Evolutionary conservation across 306 rosid species (phyloP).

Genomic region (Gastrolobium villosum): DNA sequence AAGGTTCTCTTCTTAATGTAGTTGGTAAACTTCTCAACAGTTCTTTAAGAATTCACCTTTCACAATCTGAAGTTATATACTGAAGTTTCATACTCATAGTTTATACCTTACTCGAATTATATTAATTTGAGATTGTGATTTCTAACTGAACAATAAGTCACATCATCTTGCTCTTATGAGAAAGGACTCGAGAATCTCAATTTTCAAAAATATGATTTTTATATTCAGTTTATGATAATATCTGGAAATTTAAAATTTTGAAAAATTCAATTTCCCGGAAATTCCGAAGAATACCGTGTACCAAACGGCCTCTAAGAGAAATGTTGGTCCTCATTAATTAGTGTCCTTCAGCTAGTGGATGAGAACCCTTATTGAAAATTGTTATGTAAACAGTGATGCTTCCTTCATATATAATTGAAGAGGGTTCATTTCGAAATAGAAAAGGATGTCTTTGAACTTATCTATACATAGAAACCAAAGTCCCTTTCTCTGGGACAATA

Average conservation of each 20-base stretch:
- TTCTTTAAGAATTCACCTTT: background rate
- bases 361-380: background rate
- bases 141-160: background rate
- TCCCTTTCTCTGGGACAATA: background rate
- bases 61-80: background rate
- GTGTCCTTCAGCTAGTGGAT: background rate
- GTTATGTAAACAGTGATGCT: background rate
- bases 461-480: background rate
- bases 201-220: no score
- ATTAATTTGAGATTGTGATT: background rate
- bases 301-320: no score
- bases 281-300: no score
- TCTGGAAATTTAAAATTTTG: no score
- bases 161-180: background rate
- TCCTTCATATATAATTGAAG: conserved; percentile 2
- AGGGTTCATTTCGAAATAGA: background rate
- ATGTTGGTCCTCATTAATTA: background rate
- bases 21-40: background rate
- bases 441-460: background rate
- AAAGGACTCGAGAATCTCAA: no score
- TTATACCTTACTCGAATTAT: background rate
- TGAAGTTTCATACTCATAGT: background rate
- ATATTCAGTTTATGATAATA: no score
- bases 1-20: conserved; percentile 7
- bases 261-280: no score